Evolutionary conservation across 2,329 filamentous ascomycete genomes (phyloP).

Genomic region (Claviceps spartinae): DNA sequence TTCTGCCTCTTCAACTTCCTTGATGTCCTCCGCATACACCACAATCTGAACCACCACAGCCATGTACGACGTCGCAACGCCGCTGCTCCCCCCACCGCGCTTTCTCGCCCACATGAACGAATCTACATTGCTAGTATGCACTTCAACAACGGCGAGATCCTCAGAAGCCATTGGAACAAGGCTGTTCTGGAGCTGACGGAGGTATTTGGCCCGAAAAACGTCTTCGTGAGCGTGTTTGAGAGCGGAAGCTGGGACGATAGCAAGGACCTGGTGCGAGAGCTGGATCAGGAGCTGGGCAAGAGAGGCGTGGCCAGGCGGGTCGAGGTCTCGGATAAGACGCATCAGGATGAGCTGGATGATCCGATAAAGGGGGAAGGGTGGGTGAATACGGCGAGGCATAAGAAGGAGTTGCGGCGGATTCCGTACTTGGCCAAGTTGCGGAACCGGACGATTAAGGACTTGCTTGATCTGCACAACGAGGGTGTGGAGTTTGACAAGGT

Average conservation of each 20-base stretch:
- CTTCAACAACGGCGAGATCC: conserved; percentile 50
- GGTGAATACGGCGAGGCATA: conserved; percentile 43
- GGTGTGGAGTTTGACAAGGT: conserved; percentile 44
- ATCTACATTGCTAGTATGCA: conserved; percentile 59
- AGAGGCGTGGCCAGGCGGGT: conserved; percentile 41
- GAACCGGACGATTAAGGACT: conserved; percentile 48
- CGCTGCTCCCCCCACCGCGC: background rate
- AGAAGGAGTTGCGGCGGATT: conserved; percentile 48
- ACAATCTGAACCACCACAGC: conserved; percentile 17
- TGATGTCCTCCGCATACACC: conserved; percentile 25
- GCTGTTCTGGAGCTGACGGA: conserved; percentile 44
- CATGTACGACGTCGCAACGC: conserved; percentile 11
- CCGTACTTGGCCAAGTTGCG: conserved; percentile 52
- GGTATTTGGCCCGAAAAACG: conserved; percentile 46
- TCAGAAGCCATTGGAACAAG: conserved; percentile 48
- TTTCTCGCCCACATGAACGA: conserved; percentile 19
- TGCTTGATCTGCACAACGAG: conserved; percentile 34
- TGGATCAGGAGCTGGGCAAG: conserved; percentile 40
- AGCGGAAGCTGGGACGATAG: conserved; percentile 57
- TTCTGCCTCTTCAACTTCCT: conserved; percentile 24
- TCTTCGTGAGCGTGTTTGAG: conserved; percentile 55
- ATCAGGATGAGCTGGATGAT: conserved; percentile 38
- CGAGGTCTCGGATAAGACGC: conserved; percentile 43
- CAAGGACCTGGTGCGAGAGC: conserved; percentile 43
- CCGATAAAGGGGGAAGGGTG: conserved; percentile 39